These are phyloP conservation scores for Noccaea caerulescens DNA, from an alignment of 345 rosid species.

Conservation along the genomic window DNA sequence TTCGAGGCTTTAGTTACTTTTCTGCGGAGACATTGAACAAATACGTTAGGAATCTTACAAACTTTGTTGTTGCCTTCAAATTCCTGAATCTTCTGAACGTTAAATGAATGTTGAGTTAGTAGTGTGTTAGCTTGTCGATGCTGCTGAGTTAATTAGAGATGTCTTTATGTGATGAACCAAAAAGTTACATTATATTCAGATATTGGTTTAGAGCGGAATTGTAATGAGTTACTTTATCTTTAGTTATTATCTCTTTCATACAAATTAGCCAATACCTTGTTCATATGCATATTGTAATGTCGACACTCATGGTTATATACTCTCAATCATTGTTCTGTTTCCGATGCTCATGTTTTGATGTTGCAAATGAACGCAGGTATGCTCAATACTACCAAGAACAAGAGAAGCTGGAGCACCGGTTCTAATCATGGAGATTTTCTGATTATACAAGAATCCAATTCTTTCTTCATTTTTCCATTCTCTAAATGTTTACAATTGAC, in stretches of 20 bases:
- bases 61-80: background rate
- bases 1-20: background rate
- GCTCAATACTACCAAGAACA: constrained; percentile 42
- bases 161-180: background rate
- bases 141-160: background rate
- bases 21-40: background rate
- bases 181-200: background rate
- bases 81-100: background rate
- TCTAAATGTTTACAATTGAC: background rate
- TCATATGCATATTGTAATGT: constrained; percentile 7
- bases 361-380: constrained; percentile 31
- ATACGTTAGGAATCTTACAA: background rate
- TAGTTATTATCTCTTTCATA: constrained; percentile 2
- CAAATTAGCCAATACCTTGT: background rate
- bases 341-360: background rate
- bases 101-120: background rate
- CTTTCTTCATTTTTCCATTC: constrained; percentile 16
- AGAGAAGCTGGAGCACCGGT: constrained; percentile 44
- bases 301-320: background rate
- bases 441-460: constrained; percentile 19
- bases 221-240: background rate
- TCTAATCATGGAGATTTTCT: constrained; percentile 18
- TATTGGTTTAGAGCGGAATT: background rate
- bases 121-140: background rate
- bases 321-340: background rate